Evolutionary conservation across 257 asterid genomes (phyloP), one percentile per base, ranked within the genome.

Genomic region (Pogostemon cablin): DNA sequence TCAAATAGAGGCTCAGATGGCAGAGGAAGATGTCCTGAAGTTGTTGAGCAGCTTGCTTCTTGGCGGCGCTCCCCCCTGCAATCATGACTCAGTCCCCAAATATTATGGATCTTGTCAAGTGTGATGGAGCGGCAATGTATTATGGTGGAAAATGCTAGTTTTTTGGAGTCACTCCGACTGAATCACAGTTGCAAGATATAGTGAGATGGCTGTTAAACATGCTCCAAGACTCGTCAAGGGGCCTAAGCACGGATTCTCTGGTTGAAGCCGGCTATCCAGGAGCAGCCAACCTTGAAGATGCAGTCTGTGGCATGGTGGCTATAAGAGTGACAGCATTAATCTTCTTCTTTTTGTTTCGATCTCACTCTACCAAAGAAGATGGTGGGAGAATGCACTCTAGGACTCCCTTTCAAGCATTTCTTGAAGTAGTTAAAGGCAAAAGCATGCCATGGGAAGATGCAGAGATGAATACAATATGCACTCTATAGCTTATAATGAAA

Each of bases 51-150:
- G 86, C 77, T 88, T 87, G 90, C 75, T 82, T 65, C 77, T 84
- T 54, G 92, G 95, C 55, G 85, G 82, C 60, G 83, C 92, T 58
- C n/a, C 95, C 90, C 9, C 81, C 80, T 0, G 87, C 25, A 88
- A 79, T 37, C 75, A 44, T 20, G 25, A 20, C 25, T 20, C 25
- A 20, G 25, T 20, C 25, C 25, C 25, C 25, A 20, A 20, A 20
- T 20, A 20, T 20, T 20, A 20, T 20, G 25, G 25, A 20, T 20
- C 25, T 20, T 20, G 0, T 20, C 25, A 20, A 20, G 25, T 20
- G 25, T 20, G 25, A 20, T 20, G 25, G 25, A 20, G 25, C 25
- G 25, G 25, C 25, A 20, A 20, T 20, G 0, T 20, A 0, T 20
- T 20, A 0, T 20, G 25, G 25, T 20, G 25, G 25, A 20, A 82